A percentile compares a stretch with the other conserved stretches of the same genome.
These are phyloP conservation scores for Alternaria panax DNA, from an alignment of 2,329 filamentous ascomycete species.

Conservation along the genomic window DNA sequence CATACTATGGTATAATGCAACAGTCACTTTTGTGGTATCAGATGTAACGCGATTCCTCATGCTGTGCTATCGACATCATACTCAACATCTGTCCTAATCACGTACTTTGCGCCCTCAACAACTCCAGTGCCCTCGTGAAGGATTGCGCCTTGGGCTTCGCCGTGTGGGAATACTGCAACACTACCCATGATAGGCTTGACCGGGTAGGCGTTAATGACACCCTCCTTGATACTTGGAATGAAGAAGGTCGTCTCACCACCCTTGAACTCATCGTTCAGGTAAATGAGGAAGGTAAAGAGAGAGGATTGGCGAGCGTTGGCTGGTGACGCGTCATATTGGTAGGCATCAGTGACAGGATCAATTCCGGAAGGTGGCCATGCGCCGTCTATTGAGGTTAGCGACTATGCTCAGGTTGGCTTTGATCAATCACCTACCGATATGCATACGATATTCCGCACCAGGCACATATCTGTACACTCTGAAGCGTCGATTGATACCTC, in stretches of 20 bases:
- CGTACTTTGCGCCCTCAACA: constrained; percentile 70
- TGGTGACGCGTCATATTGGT: constrained; percentile 73
- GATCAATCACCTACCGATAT: constrained; percentile 59
- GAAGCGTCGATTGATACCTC: constrained; percentile 73
- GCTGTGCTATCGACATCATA: constrained; percentile 62
- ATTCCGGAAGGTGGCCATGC: constrained; percentile 77
- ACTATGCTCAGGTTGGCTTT: not conserved
- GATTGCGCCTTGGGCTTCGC: constrained; percentile 69
- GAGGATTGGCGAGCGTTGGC: constrained; percentile 67
- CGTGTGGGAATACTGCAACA: constrained; percentile 74
- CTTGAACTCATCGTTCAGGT: constrained; percentile 75
- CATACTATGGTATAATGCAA: not conserved
- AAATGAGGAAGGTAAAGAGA: constrained; percentile 73
- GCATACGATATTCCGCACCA: constrained; percentile 73
- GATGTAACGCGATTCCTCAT: not conserved
- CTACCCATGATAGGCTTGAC: constrained; percentile 73
- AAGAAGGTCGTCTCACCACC: constrained; percentile 77
- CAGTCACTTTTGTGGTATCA: not conserved
- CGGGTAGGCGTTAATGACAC: constrained; percentile 72
- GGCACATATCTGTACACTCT: constrained; percentile 76
- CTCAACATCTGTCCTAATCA: constrained; percentile 74
- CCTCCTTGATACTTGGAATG: constrained; percentile 68
- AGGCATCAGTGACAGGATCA: constrained; percentile 60
- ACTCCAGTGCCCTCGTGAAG: constrained; percentile 76
- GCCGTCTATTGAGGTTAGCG: constrained; percentile 57